Evolutionary conservation across 345 rosid genomes (phyloP).

Genomic region (Dipteronia dyeriana): DNA sequence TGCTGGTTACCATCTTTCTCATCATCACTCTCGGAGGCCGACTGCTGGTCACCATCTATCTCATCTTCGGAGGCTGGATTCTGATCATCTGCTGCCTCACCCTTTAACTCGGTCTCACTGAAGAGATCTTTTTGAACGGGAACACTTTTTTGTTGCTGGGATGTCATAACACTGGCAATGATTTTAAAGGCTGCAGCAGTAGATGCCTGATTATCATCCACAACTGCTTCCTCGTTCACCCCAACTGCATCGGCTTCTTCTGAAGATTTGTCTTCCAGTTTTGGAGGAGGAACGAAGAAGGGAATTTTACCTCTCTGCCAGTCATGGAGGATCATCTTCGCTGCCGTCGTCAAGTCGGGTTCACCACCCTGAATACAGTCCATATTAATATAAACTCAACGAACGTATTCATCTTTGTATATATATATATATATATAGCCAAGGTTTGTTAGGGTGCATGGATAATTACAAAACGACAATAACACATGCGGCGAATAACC

Average conservation of each 20-base stretch:
- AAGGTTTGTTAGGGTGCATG: background rate
- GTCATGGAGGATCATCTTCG: slow-evolving; percentile 95
- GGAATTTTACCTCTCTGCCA: slow-evolving; percentile 97
- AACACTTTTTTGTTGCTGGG: slow-evolving; percentile 70
- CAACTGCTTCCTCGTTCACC: slow-evolving; percentile 47
- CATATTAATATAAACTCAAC: background rate
- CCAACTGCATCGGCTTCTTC: slow-evolving; percentile 41
- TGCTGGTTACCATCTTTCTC: background rate
- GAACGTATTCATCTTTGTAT: background rate
- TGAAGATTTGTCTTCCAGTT: slow-evolving; percentile 30
- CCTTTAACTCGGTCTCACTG: slow-evolving; percentile 58
- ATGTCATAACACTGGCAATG: slow-evolving; percentile 67
- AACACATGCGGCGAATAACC: background rate
- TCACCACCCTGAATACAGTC: slow-evolving; percentile 70
- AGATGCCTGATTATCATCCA: slow-evolving; percentile 46
- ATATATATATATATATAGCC: background rate
- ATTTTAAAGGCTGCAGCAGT: slow-evolving; percentile 86
- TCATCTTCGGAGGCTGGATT: background rate
- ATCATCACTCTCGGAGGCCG: background rate
- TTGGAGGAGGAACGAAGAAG: slow-evolving; percentile 84
- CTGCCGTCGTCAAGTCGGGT: slow-evolving; percentile 80
- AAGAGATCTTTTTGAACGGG: slow-evolving; percentile 83
- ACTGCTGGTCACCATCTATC: background rate
- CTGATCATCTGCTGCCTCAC: slow-evolving; percentile 32
- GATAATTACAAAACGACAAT: background rate